Evolutionary conservation across 78 protist genomes (phyloP).

Genomic region (Dictyostelium firmibasis): DNA sequence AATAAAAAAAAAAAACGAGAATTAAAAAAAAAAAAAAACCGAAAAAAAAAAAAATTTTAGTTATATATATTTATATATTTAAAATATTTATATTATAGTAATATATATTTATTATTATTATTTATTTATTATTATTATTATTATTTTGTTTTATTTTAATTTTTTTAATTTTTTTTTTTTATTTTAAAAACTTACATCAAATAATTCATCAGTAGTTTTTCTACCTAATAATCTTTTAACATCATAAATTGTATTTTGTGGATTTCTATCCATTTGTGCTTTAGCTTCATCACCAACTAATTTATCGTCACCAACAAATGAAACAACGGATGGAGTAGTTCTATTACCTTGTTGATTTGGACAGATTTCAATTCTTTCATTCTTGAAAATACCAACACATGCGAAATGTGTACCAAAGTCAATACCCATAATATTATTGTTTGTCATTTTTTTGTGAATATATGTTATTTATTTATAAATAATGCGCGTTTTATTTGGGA

Average conservation of each 20-base stretch:
- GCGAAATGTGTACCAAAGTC: slow-evolving; percentile 95
- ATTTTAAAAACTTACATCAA: slow-evolving; percentile 82
- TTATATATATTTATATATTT: too few species aligned
- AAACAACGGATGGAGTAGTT: slow-evolving; percentile 97
- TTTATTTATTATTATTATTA: neutral
- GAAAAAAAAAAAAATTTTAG: neutral
- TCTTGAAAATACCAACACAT: slow-evolving; percentile 90
- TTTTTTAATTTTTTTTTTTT: neutral
- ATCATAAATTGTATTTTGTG: slow-evolving; percentile 93
- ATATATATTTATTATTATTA: too few species aligned
- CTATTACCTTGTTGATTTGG: slow-evolving; percentile 96
- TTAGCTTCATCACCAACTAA: slow-evolving; percentile 96
- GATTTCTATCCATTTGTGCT: slow-evolving; percentile 91
- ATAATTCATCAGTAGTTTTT: slow-evolving; percentile 74
- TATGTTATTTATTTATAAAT: neutral
- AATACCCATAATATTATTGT: slow-evolving; percentile 86
- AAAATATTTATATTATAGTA: too few species aligned
- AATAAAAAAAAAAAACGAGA: neutral
- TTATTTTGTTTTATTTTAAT: too few species aligned
- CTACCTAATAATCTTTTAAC: slow-evolving; percentile 89
- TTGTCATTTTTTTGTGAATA: neutral
- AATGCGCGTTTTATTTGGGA: neutral
- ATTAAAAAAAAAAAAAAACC: neutral
- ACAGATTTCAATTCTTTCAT: slow-evolving; percentile 94
- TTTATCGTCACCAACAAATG: slow-evolving; percentile 89